Conservation (phyloP, 345 rosid genomes). For the Hypericum androsaemum region DNA sequence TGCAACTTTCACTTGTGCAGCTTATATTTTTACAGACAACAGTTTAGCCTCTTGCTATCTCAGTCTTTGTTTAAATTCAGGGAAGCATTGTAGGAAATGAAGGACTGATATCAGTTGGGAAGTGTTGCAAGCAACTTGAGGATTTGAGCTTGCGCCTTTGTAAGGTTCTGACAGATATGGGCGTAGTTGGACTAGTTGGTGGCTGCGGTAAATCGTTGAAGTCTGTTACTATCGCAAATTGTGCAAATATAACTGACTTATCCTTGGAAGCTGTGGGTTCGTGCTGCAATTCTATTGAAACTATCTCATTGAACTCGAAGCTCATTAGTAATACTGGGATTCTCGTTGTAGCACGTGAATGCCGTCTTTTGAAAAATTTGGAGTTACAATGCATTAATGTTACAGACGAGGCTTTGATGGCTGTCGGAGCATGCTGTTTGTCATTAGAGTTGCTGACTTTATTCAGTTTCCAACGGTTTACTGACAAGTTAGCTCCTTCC, state of each 20-base stretch:
- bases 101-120: slow-evolving; percentile 70
- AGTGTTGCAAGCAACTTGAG: slow-evolving; percentile 58
- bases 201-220: slow-evolving; percentile 60
- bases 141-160: slow-evolving; percentile 76
- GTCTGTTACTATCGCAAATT: slow-evolving; percentile 72
- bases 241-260: slow-evolving; percentile 61
- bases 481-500: slow-evolving; percentile 52
- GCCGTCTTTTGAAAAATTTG: slow-evolving; percentile 50
- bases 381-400: slow-evolving; percentile 66
- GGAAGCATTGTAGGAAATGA: slow-evolving; percentile 83
- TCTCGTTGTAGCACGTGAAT: slow-evolving; percentile 65
- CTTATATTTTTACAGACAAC: no score
- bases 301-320: slow-evolving; percentile 69
- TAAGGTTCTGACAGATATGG: slow-evolving; percentile 74
- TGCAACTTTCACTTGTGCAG: no score
- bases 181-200: slow-evolving; percentile 52
- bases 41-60: no score
- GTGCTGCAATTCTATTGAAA: slow-evolving; percentile 55
- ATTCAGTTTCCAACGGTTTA: slow-evolving; percentile 60
- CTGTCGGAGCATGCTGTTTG: slow-evolving; percentile 47
- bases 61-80: neutral
- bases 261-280: slow-evolving; percentile 69
- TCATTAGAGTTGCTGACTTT: slow-evolving; percentile 71
- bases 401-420: slow-evolving; percentile 59
- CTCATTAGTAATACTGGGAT: slow-evolving; percentile 60